A percentile compares a stretch with the other conserved stretches of the same genome.
Evolutionary conservation across 306 rosid genomes (phyloP).

Genomic region (Betula pendula): DNA sequence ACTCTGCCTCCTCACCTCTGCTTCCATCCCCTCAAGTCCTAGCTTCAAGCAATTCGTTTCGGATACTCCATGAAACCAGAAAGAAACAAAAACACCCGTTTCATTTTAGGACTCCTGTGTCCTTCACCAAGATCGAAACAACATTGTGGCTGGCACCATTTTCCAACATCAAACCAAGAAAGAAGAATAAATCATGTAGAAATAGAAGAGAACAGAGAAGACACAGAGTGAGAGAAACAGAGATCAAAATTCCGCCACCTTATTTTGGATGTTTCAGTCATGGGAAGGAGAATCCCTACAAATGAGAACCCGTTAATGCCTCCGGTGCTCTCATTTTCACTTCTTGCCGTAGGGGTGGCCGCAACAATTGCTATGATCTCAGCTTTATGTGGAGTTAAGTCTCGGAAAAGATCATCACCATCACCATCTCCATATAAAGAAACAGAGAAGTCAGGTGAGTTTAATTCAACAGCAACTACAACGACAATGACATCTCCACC

Average conservation of each 20-base stretch:
- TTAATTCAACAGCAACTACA: background rate
- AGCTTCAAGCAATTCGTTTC: constrained; percentile 53
- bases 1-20: constrained; percentile 24
- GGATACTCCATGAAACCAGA: constrained; percentile 3
- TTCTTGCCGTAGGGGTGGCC: constrained; percentile 46
- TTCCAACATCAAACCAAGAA: background rate
- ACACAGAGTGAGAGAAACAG: background rate
- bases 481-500: background rate
- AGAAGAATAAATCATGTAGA: background rate
- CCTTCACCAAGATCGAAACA: constrained; percentile 21
- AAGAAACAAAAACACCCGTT: constrained; percentile 1
- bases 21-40: constrained; percentile 44
- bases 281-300: constrained; percentile 67
- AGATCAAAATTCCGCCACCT: background rate
- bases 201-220: background rate
- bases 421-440: constrained; percentile 17
- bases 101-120: background rate
- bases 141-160: constrained; percentile 24
- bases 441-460: background rate
- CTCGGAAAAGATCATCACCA: constrained; percentile 28
- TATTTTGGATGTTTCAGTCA: constrained; percentile 29
- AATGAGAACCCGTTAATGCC: constrained; percentile 42
- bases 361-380: constrained; percentile 60
- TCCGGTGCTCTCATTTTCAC: constrained; percentile 42
- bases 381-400: constrained; percentile 47